Evolutionary conservation across 352 stramenopile species (phyloP).

Genomic region (Phytopythium vexans): DNA sequence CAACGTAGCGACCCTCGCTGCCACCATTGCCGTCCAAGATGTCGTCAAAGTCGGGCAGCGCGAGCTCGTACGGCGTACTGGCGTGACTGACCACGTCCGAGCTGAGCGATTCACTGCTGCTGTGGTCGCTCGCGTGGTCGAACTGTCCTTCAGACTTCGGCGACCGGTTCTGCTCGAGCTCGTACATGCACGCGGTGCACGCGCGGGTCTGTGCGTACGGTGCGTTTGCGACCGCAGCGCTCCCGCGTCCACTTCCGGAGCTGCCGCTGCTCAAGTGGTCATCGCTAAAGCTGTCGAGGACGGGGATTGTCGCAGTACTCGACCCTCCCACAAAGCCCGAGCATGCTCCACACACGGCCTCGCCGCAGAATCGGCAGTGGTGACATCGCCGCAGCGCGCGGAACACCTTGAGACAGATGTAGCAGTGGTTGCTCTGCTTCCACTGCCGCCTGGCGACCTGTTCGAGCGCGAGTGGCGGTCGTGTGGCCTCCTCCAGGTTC

Average conservation of each 20-base stretch:
- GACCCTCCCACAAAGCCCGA: constrained; percentile 42
- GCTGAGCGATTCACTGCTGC: constrained; percentile 18
- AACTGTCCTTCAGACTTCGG: constrained; percentile 9
- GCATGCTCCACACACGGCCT: constrained; percentile 62
- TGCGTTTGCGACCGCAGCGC: constrained; percentile 9
- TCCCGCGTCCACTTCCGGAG: constrained; percentile 5
- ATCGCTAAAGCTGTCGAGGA: background rate
- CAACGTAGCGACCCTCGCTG: background rate
- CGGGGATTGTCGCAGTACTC: constrained; percentile 1
- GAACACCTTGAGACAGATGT: constrained; percentile 68
- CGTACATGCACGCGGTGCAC: constrained; percentile 29
- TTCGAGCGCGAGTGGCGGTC: constrained; percentile 25
- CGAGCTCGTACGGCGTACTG: constrained; percentile 20
- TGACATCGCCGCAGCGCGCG: constrained; percentile 67
- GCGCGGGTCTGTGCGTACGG: constrained; percentile 16
- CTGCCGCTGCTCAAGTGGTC: constrained; percentile 6
- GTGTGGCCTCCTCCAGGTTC: constrained; percentile 21
- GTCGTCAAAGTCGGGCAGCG: constrained; percentile 27
- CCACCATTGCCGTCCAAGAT: constrained; percentile 16
- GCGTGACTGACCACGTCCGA: constrained; percentile 14
- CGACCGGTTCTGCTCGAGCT: constrained; percentile 26
- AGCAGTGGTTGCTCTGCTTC: constrained; percentile 66
- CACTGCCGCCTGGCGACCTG: constrained; percentile 40
- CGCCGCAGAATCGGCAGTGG: constrained; percentile 72
- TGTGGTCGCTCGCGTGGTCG: constrained; percentile 9